Percentiles rank a stretch among this genome's conserved stretches.
Conservation (phyloP, 2,329 filamentous ascomycete species). For the Clarireedia monteithiana region DNA sequence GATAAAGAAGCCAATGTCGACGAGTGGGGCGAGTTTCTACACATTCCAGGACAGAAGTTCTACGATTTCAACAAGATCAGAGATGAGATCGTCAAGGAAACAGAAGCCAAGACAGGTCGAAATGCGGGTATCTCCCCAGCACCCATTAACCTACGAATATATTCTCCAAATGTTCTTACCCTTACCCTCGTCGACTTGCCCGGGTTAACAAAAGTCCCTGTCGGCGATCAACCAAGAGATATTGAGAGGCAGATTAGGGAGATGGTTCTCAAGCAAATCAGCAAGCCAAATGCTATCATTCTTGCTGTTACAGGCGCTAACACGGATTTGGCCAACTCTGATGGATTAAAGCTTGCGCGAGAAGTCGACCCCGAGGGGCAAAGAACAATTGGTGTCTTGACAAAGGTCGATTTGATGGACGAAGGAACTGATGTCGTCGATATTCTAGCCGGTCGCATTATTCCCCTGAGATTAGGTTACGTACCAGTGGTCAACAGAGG, state of each 20-base stretch:
- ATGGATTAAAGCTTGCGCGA: constrained; percentile 89
- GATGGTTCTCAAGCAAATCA: constrained; percentile 98
- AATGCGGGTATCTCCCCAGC: constrained; percentile 95
- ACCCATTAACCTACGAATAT: constrained; percentile 96
- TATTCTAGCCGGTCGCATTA: constrained; percentile 94
- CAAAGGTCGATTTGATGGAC: constrained; percentile 99
- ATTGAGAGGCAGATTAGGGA: constrained; percentile 95
- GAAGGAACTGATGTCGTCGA: constrained; percentile 97
- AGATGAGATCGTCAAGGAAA: constrained; percentile 95
- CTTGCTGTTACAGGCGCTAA: constrained; percentile 94
- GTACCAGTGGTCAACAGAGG: constrained; percentile 97
- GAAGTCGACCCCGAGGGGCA: constrained; percentile 97
- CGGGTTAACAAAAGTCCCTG: constrained; percentile 91
- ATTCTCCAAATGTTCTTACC: constrained; percentile 96
- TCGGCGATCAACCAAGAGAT: constrained; percentile 92
- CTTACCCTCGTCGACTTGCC: constrained; percentile 94
- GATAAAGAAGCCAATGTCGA: constrained; percentile 88
- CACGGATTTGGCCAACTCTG: constrained; percentile 96
- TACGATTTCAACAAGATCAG: constrained; percentile 97
- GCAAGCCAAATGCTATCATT: constrained; percentile 97
- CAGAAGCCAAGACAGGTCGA: constrained; percentile 88
- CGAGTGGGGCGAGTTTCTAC: constrained; percentile 98
- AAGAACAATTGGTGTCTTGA: constrained; percentile 94
- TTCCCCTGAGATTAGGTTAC: constrained; percentile 88
- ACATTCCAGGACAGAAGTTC: constrained; percentile 96